phyloP scores from a whole-genome alignment of 306 rosid genomes.

The Gleditsia sinensis region DNA sequence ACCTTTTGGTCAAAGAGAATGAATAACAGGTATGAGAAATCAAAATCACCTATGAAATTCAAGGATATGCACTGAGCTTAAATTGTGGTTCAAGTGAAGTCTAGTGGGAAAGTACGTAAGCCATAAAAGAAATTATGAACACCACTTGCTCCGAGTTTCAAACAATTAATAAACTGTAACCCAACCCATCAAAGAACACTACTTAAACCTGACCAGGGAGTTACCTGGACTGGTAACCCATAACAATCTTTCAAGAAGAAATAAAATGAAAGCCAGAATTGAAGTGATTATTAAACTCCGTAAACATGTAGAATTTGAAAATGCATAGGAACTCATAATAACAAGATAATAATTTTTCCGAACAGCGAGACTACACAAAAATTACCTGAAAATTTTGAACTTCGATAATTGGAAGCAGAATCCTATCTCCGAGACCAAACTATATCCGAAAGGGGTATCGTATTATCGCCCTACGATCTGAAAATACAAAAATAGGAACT shows the following conservation, averaged over 20 bases:
- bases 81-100: slow-evolving; percentile 7
- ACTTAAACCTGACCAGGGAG: background rate
- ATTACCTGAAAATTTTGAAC: slow-evolving; percentile 29
- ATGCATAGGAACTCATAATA: background rate
- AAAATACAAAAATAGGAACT: slow-evolving; percentile 18
- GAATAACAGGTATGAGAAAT: slow-evolving; percentile 16
- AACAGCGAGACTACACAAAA: background rate
- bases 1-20: slow-evolving; percentile 18
- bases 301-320: slow-evolving; percentile 8
- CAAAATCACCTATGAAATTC: background rate
- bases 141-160: background rate
- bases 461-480: slow-evolving; percentile 2
- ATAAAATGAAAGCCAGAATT: slow-evolving; percentile 4
- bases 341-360: background rate
- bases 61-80: slow-evolving; percentile 5
- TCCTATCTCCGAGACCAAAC: slow-evolving; percentile 32
- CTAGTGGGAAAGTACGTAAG: background rate
- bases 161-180: background rate
- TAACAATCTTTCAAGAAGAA: slow-evolving; percentile 7
- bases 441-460: slow-evolving; percentile 6
- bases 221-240: no score
- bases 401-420: slow-evolving; percentile 29
- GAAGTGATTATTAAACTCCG: slow-evolving; percentile 7
- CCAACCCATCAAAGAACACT: background rate
- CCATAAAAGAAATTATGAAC: background rate